phyloP scores from a whole-genome alignment of 2,329 filamentous ascomycete species.

The Colletotrichum sp. region DNA sequence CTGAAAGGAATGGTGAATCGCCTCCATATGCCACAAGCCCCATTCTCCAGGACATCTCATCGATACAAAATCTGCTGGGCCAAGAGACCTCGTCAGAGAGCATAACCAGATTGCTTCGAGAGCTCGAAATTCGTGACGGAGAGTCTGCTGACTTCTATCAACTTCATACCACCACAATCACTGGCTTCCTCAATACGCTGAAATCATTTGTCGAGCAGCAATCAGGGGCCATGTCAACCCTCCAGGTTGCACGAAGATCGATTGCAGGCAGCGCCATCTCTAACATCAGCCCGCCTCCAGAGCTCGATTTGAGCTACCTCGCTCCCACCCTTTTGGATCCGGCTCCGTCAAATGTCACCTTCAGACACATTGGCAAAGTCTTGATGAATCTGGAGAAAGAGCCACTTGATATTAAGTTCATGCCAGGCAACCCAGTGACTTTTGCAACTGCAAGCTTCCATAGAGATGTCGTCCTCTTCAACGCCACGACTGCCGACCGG shows the following conservation, averaged over 20 bases:
- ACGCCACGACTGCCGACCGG: background rate
- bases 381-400: slow-evolving; percentile 15
- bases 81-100: background rate
- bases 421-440: background rate
- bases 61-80: background rate
- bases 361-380: slow-evolving; percentile 3
- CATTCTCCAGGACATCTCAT: slow-evolving; percentile 2
- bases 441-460: slow-evolving; percentile 16
- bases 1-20: slow-evolving; percentile 7
- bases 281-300: background rate
- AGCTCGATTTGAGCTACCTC: background rate
- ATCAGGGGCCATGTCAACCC: background rate
- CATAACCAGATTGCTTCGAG: background rate
- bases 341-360: background rate
- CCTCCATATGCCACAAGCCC: slow-evolving; percentile 10
- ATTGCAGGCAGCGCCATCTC: background rate
- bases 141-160: background rate
- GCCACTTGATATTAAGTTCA: slow-evolving; percentile 4
- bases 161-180: background rate
- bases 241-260: background rate
- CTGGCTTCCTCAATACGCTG: background rate
- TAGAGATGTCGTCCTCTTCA: slow-evolving; percentile 4
- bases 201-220: background rate
- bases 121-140: background rate
- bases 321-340: background rate